Percentiles rank a stretch among this genome's conserved stretches.
Evolutionary conservation across 768 basidiomycete species (phyloP).

Genomic region (Naganishia vaughanmartiniae): DNA sequence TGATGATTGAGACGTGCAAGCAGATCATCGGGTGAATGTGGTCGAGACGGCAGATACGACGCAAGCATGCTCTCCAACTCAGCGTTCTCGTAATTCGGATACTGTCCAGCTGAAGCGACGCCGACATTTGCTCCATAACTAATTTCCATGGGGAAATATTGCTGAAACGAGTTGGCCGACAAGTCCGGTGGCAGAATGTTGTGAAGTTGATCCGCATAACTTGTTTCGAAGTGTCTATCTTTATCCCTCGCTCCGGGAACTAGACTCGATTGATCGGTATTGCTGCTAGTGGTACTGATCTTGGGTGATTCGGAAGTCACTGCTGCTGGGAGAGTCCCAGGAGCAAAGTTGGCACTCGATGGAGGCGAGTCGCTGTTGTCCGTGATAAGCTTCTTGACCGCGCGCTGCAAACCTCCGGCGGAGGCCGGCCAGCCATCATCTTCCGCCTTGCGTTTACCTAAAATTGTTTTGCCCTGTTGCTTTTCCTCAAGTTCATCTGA

Average conservation of each 20-base stretch:
- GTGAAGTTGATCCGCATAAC: neutral
- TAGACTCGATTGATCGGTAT: neutral
- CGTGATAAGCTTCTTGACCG: slow-evolving; percentile 50
- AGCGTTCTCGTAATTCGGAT: slow-evolving; percentile 34
- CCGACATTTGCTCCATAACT: slow-evolving; percentile 26
- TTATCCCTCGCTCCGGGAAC: neutral
- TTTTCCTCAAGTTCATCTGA: slow-evolving; percentile 51
- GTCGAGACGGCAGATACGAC: slow-evolving; percentile 39
- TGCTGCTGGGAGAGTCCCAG: slow-evolving; percentile 36
- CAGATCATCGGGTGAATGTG: slow-evolving; percentile 13
- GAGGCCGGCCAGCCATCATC: slow-evolving; percentile 34
- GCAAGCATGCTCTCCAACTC: slow-evolving; percentile 46
- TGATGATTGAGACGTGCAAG: slow-evolving; percentile 5
- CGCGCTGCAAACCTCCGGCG: slow-evolving; percentile 45
- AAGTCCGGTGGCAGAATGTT: slow-evolving; percentile 13
- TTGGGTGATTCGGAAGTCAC: slow-evolving; percentile 1
- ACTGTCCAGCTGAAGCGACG: slow-evolving; percentile 26
- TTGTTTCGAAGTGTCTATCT: slow-evolving; percentile 9
- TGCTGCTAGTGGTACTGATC: slow-evolving; percentile 3
- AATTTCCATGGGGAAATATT: slow-evolving; percentile 37
- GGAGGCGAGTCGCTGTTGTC: slow-evolving; percentile 33
- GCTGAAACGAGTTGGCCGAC: slow-evolving; percentile 12
- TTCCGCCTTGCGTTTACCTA: slow-evolving; percentile 43
- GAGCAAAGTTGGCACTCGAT: neutral
- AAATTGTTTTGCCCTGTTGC: slow-evolving; percentile 36